phyloP scores from a whole-genome alignment of 208 protist species.

The Trypanosoma melophagium region DNA sequence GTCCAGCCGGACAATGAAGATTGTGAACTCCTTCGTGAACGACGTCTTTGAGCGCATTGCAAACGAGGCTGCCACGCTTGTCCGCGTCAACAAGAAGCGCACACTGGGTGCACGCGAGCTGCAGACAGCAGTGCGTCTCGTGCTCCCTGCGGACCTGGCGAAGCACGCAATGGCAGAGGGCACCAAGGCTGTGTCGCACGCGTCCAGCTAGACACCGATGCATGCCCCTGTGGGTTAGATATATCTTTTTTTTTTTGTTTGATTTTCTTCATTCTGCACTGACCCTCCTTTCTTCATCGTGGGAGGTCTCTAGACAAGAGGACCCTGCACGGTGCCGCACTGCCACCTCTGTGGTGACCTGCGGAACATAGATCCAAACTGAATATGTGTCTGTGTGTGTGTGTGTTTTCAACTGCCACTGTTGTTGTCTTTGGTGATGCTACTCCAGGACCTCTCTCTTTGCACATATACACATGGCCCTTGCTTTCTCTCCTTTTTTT shows the following conservation, averaged over 20 bases:
- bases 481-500: slow-evolving; percentile 12
- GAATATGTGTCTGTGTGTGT: no score
- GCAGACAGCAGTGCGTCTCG: slow-evolving; percentile 96
- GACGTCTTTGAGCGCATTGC: slow-evolving; percentile 98
- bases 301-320: not conserved
- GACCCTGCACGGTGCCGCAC: not conserved
- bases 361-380: not conserved
- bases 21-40: slow-evolving; percentile 98
- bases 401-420: slow-evolving; percentile 3
- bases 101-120: slow-evolving; percentile 95
- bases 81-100: slow-evolving; percentile 94
- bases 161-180: slow-evolving; percentile 99
- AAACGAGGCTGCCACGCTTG: slow-evolving; percentile 91
- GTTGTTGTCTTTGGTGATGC: not conserved
- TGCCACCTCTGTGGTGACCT: not conserved
- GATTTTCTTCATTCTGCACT: not conserved
- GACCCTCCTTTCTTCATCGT: not conserved
- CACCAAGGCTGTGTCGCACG: slow-evolving; percentile 95
- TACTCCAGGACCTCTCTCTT: slow-evolving; percentile 3
- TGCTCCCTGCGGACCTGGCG: slow-evolving; percentile 97
- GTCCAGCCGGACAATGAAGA: slow-evolving; percentile 94
- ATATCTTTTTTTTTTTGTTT: not conserved
- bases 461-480: not conserved
- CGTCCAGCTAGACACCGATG: slow-evolving; percentile 19
- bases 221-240: not conserved